phyloP scores from a whole-genome alignment of 371 early-diverging fungal genomes.

The Capillidium rhysosporum region DNA sequence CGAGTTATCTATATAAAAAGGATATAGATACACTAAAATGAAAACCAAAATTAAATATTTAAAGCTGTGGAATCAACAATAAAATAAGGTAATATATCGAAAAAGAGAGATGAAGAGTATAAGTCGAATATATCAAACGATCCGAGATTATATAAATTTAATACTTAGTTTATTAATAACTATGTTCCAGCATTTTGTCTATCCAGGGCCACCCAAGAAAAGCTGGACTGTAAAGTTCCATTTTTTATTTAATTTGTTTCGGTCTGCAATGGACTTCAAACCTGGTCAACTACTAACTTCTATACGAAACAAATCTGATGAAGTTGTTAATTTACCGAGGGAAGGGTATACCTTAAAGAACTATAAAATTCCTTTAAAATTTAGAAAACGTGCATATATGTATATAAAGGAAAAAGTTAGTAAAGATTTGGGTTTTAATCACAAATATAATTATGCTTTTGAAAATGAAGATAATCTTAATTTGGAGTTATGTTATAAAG shows the following conservation, averaged over 20 bases:
- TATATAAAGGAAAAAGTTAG: not conserved
- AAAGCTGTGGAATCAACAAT: no score
- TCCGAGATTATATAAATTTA: no score
- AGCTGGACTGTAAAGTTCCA: constrained; percentile 4
- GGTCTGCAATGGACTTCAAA: not conserved
- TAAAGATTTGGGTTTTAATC: not conserved
- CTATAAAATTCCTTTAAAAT: not conserved
- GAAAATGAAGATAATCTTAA: not conserved
- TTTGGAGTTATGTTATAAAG: not conserved
- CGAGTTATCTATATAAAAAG: no score
- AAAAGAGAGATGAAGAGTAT: no score
- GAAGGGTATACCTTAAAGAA: not conserved
- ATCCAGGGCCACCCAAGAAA: constrained; percentile 6
- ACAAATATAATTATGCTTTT: no score
- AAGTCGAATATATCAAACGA: no score
- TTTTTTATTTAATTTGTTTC: not conserved
- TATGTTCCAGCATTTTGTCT: not conserved
- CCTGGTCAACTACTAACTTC: not conserved
- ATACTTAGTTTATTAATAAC: not conserved
- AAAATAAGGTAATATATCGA: no score
- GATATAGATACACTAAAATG: no score
- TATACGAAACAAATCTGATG: not conserved
- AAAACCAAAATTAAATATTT: no score
- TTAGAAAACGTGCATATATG: not conserved
- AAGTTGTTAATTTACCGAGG: constrained; percentile 2